Conservation (phyloP, 2,329 filamentous ascomycete genomes). For the Diplodia corticola region DNA sequence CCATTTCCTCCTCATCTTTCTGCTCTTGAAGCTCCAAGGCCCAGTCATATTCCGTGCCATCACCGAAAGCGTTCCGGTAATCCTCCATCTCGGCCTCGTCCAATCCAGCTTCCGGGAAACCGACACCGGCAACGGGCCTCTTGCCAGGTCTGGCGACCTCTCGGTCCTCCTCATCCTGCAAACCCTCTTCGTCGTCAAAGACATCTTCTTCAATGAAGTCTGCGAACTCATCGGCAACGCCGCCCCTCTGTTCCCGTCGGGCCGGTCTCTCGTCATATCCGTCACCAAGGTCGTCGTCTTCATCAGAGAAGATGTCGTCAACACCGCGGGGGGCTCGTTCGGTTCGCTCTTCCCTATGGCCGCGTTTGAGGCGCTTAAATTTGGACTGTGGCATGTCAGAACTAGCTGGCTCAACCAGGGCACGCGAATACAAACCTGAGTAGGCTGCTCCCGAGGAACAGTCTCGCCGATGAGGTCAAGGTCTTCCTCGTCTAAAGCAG, state of each 20-base stretch:
- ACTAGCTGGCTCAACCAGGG: background rate
- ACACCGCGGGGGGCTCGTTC: conserved; percentile 69
- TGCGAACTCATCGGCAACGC: conserved; percentile 41
- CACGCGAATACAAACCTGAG: background rate
- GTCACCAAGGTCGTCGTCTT: conserved; percentile 72
- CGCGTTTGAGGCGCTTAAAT: conserved; percentile 94
- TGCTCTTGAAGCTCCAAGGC: conserved; percentile 86
- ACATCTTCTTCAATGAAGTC: conserved; percentile 85
- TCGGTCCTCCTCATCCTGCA: conserved; percentile 73
- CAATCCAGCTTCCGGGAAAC: conserved; percentile 77
- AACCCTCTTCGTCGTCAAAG: conserved; percentile 76
- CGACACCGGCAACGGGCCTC: conserved; percentile 64
- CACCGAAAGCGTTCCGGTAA: conserved; percentile 93
- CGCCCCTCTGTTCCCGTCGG: conserved; percentile 29
- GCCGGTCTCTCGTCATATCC: conserved; percentile 43
- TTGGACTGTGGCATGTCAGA: conserved; percentile 62
- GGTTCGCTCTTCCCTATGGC: conserved; percentile 71
- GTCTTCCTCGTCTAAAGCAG: conserved; percentile 88
- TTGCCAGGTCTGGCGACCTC: conserved; percentile 82
- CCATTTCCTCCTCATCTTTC: conserved; percentile 72
- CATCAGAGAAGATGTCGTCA: conserved; percentile 92
- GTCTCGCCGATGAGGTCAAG: conserved; percentile 63
- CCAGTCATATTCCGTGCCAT: conserved; percentile 95
- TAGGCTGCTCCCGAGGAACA: conserved; percentile 8
- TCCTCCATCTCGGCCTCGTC: conserved; percentile 93